Conservation (phyloP, 2,329 filamentous ascomycete species). For the Fusarium circinatum region DNA sequence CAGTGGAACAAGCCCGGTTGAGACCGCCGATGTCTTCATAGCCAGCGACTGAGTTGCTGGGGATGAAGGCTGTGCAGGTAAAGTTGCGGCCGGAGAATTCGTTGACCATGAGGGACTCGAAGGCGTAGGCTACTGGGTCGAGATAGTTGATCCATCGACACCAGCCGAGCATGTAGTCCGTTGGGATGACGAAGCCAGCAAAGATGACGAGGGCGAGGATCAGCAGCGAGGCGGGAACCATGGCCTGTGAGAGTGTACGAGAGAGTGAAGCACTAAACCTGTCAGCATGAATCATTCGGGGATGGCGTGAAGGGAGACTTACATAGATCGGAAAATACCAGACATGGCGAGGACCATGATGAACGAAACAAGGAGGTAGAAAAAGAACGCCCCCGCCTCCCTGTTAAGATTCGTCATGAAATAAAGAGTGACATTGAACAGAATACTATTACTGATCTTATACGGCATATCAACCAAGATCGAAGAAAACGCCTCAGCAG, state of each 20-base stretch:
- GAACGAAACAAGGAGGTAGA: conserved; percentile 59
- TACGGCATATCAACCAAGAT: conserved; percentile 57
- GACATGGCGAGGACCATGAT: conserved; percentile 70
- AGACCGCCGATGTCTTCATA: conserved; percentile 43
- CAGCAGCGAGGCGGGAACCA: conserved; percentile 55
- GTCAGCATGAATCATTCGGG: background rate
- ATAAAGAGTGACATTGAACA: conserved; percentile 59
- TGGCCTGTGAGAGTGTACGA: conserved; percentile 62
- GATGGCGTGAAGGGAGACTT: background rate
- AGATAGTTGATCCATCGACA: conserved; percentile 75
- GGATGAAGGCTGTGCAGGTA: conserved; percentile 39
- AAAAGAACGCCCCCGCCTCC: conserved; percentile 59
- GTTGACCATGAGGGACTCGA: conserved; percentile 73
- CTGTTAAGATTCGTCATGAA: conserved; percentile 60
- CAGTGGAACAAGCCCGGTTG: conserved; percentile 58
- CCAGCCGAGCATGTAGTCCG: conserved; percentile 68
- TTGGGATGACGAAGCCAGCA: conserved; percentile 61
- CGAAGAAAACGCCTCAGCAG: conserved; percentile 49
- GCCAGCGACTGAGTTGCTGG: conserved; percentile 39
- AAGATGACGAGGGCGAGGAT: conserved; percentile 49
- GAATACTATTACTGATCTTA: conserved; percentile 53
- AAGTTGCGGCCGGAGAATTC: conserved; percentile 62
- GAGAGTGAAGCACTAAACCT: conserved; percentile 52
- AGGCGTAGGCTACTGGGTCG: conserved; percentile 73
- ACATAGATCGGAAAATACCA: conserved; percentile 64